Evolutionary conservation across 305 asterid genomes (phyloP), one percentile per base, ranked within the genome.

Genomic region (Fraxinus angustifolia): DNA sequence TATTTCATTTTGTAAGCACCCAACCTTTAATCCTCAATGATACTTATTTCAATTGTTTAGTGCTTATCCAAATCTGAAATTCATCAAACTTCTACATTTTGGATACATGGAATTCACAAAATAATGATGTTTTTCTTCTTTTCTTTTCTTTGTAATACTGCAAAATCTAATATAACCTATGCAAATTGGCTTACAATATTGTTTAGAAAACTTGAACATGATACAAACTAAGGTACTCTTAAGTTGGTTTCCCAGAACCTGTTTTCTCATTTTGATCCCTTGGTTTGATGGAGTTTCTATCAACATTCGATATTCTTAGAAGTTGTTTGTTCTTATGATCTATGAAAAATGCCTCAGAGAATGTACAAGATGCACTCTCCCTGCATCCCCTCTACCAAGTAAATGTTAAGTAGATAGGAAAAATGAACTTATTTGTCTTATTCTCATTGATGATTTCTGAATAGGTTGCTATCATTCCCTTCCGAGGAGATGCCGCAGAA

Each of bases 401-500:
- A n/a, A 71, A 71, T 71, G 76, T n/a, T 16, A 7, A 34, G 28
- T n/a, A 2, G 10, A 28, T 26, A 1, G 73, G 36, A 11, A 67
- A 67, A 26, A 67, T 67, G 8, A 71, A 71, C 45, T 71, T 14
- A 14, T 33, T 14, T 71, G 33, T 71, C 28, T 12, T 71, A 71
- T 67, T 5, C 73, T 65, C 36, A 65, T 65, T 28, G 34, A 60
- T 67, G 35, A 67, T 71, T 71, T 71, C 60, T 87, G 77, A 83
- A 78, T 83, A 96, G 99, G 99, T 94, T 31, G 86, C 88, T 79
- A 94, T 96, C 89, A 92, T 96, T 85, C 99, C 99, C 10, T 96
- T 96, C 87, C 94, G 99, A 30, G 99, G 99, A 89, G 99, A 96
- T 86, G 91, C 98, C 60, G 99, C 99, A 73, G 99, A 96, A 91